Base-by-base conservation (phyloP, 257 asterid genomes). In the Ilex aquifolium region DNA sequence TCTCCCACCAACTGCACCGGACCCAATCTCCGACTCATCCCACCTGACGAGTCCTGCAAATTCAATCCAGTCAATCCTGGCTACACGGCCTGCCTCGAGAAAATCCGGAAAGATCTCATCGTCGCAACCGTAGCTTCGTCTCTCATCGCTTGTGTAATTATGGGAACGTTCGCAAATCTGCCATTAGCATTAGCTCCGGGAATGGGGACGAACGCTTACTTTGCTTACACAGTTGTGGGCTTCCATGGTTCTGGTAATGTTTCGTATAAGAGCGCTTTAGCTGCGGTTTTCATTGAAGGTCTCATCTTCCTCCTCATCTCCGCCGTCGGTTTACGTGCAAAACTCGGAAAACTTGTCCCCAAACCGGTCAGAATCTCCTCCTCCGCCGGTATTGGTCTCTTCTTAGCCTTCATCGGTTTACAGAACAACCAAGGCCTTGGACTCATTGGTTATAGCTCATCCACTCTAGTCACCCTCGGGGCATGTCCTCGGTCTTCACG, bases 211-310 rank as follows among this genome's bases (percentile, higher is more conserved):
- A 92, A 92, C 65, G 99, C 97, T 0, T 89, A 92, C 64, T 87
- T 92, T 70, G 95, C 98, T 0, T 92, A 92, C 74, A 86, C 97
- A 2, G 95, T 92, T 17, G 99, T 89, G 7, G 97, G 99, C 0
- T 92, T 89, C 64, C 99, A 92, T 61, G 99, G 99, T 49, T 83
- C 97, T 2, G 99, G 99, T 12, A 87, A 56, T 57, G 56, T 92
- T 2, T 68, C 96, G 0, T 92, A 92, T 31, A 86, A 81, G 40
- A 78, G 80, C 69, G 99, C 99, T 7, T 64, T 92, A 15, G 95
- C 97, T 31, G 97, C 95, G 13, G 78, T 92, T 65, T 92, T 92
- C 82, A 74, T 87, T 36, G 99, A 92, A 54, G 98, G 97, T 1
- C 15, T 88, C 2, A 65, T 92, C 10, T 92, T 92, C 60, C 61